These are phyloP conservation scores for Westerdykella aurantiaca DNA, from an alignment of 2,329 filamentous ascomycete genomes.

Conservation along the genomic window DNA sequence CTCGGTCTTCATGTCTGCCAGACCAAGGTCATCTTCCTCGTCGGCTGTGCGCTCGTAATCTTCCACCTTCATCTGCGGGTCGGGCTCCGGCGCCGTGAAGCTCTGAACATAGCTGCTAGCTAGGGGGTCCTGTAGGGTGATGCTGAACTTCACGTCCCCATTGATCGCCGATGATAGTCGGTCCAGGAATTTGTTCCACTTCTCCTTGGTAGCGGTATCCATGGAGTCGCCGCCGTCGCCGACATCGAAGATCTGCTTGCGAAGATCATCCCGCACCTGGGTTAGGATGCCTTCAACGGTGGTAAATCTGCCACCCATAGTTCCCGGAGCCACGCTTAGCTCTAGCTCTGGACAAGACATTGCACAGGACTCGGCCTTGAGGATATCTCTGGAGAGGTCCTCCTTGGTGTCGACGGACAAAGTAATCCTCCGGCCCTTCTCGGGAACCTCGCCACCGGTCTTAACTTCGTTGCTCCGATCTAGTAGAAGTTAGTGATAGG, in stretches of 20 bases:
- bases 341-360: constrained; percentile 82
- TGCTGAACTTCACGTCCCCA: constrained; percentile 72
- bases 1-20: constrained; percentile 90
- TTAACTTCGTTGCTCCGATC: constrained; percentile 94
- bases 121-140: constrained; percentile 80
- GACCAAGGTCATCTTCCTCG: constrained; percentile 87
- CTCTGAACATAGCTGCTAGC: constrained; percentile 94
- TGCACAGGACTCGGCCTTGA: constrained; percentile 90
- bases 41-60: constrained; percentile 83
- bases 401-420: constrained; percentile 62
- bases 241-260: constrained; percentile 77
- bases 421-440: constrained; percentile 76
- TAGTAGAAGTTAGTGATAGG: constrained; percentile 10
- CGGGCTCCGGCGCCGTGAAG: constrained; percentile 69
- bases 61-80: constrained; percentile 74
- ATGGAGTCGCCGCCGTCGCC: constrained; percentile 79
- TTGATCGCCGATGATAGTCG: constrained; percentile 71
- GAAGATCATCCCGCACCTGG: constrained; percentile 85
- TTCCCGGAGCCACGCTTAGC: constrained; percentile 85
- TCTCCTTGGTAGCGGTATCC: constrained; percentile 55
- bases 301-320: constrained; percentile 91
- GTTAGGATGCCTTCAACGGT: constrained; percentile 92
- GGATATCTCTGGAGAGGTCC: constrained; percentile 85
- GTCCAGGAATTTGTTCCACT: constrained; percentile 78
- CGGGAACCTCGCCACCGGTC: constrained; percentile 87